phyloP scores from a whole-genome alignment of 2,329 filamentous ascomycete genomes.

The Stachybotrys chartarum region DNA sequence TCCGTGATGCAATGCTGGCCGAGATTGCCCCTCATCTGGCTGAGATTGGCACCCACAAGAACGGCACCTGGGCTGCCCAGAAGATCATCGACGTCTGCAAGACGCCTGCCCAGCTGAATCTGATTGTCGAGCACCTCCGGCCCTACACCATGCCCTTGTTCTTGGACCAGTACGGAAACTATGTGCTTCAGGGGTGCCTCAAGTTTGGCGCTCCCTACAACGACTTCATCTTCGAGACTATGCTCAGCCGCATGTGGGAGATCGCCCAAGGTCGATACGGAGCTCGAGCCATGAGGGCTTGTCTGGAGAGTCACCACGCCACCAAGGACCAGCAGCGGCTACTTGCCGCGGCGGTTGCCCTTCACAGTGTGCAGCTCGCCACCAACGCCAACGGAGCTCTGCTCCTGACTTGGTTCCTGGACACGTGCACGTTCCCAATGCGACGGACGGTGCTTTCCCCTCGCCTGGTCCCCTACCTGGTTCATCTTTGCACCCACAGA shows the following conservation, averaged over 20 bases:
- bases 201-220: slow-evolving; percentile 86
- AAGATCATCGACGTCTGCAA: slow-evolving; percentile 98
- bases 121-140: slow-evolving; percentile 78
- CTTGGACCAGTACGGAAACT: slow-evolving; percentile 97
- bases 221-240: slow-evolving; percentile 96
- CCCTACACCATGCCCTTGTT: slow-evolving; percentile 88
- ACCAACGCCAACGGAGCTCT: slow-evolving; percentile 94
- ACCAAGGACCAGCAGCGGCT: slow-evolving; percentile 94
- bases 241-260: slow-evolving; percentile 92
- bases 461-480: slow-evolving; percentile 83
- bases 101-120: slow-evolving; percentile 70
- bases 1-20: slow-evolving; percentile 84
- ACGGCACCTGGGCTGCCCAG: slow-evolving; percentile 97
- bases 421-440: slow-evolving; percentile 92
- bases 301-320: slow-evolving; percentile 89
- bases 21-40: slow-evolving; percentile 88
- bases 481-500: slow-evolving; percentile 96
- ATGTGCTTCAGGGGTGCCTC: slow-evolving; percentile 92
- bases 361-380: slow-evolving; percentile 92
- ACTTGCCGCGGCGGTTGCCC: slow-evolving; percentile 88
- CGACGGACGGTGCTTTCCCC: slow-evolving; percentile 88
- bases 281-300: slow-evolving; percentile 92
- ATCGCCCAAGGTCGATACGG: slow-evolving; percentile 89
- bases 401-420: slow-evolving; percentile 93
- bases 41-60: slow-evolving; percentile 98